A percentile compares a stretch with the other conserved stretches of the same genome.
These are phyloP conservation scores for Tremella yokohamensis DNA, from an alignment of 768 basidiomycete genomes.

Conservation along the genomic window DNA sequence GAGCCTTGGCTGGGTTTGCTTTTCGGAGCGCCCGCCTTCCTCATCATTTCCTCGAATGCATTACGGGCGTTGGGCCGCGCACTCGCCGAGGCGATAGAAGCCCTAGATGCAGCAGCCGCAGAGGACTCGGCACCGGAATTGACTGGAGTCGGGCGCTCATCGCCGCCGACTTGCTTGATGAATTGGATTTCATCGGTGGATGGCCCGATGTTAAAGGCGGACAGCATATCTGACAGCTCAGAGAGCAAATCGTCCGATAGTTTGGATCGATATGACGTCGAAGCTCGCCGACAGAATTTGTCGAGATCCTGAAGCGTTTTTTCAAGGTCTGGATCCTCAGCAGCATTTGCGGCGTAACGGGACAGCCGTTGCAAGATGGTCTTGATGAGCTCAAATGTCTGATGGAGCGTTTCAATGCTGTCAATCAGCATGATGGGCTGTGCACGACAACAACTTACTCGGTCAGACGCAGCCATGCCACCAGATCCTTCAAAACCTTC, in stretches of 20 bases:
- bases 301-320: conserved; percentile 64
- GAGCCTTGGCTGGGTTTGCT: neutral
- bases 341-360: conserved; percentile 56
- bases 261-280: conserved; percentile 38
- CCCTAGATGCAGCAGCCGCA: neutral
- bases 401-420: conserved; percentile 70
- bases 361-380: conserved; percentile 73
- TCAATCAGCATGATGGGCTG: neutral
- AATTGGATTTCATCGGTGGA: conserved; percentile 63
- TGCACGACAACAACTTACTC: conserved; percentile 58
- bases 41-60: conserved; percentile 48
- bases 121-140: neutral
- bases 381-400: conserved; percentile 78
- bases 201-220: conserved; percentile 55
- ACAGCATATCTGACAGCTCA: conserved; percentile 65
- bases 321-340: conserved; percentile 41
- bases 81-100: neutral
- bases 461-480: conserved; percentile 85
- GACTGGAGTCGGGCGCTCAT: neutral
- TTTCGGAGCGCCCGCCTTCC: conserved; percentile 21
- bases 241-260: conserved; percentile 57
- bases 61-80: conserved; percentile 26
- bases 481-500: conserved; percentile 70
- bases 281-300: conserved; percentile 41
- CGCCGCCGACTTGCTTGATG: conserved; percentile 39